phyloP scores from a whole-genome alignment of 805 yeast genomes.

The Teunomyces aglyptinius region DNA sequence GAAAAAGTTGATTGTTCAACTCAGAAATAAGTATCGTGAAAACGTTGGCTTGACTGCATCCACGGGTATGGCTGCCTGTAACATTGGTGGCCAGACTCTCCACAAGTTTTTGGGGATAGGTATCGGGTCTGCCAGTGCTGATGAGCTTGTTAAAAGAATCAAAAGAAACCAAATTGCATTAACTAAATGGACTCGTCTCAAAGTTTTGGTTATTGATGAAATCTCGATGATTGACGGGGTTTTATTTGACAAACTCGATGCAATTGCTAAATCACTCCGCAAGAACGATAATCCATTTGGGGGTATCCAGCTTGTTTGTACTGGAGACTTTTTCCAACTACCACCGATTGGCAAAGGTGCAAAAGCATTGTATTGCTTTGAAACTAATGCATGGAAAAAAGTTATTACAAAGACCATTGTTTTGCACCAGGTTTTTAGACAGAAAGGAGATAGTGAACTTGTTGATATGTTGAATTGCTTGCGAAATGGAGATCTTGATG shows the following conservation, averaged over 20 bases:
- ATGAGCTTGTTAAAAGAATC: conserved; percentile 47
- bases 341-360: conserved; percentile 71
- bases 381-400: conserved; percentile 65
- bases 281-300: conserved; percentile 73
- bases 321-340: conserved; percentile 95
- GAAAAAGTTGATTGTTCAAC: conserved; percentile 53
- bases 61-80: conserved; percentile 93
- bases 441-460: conserved; percentile 72
- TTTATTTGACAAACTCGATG: conserved; percentile 72
- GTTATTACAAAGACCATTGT: conserved; percentile 65
- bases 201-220: conserved; percentile 84
- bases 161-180: conserved; percentile 41
- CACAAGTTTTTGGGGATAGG: conserved; percentile 89
- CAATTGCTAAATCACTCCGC: conserved; percentile 58
- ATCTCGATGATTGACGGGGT: conserved; percentile 89
- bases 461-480: conserved; percentile 78
- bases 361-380: conserved; percentile 63
- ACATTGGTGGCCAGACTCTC: conserved; percentile 86
- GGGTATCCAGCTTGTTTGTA: conserved; percentile 82
- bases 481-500: conserved; percentile 65
- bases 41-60: conserved; percentile 89
- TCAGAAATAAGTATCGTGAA: conserved; percentile 31
- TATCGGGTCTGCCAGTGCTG: conserved; percentile 55
- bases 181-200: conserved; percentile 63
- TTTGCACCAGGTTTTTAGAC: conserved; percentile 82